A percentile compares a stretch with the other conserved stretches of the same genome.
phyloP scores from a whole-genome alignment of 768 basidiomycete genomes.

The Rhodotorula kratochvilovae region DNA sequence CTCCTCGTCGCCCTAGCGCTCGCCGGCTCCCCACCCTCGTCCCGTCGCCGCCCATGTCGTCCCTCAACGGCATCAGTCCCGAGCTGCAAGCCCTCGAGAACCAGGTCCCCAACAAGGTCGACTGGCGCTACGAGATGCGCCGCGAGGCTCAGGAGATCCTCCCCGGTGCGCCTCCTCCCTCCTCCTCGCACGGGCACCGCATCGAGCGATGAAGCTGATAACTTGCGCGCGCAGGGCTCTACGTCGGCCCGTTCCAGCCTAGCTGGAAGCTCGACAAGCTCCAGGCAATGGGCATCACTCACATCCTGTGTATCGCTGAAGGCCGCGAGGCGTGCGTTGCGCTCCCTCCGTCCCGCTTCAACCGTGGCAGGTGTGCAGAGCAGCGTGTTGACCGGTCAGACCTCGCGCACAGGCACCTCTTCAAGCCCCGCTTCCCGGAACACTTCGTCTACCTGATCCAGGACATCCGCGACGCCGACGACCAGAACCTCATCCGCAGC shows the following conservation, averaged over 20 bases:
- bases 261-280: constrained; percentile 75
- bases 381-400: background rate
- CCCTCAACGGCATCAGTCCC: constrained; percentile 17
- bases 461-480: constrained; percentile 86
- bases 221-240: constrained; percentile 56
- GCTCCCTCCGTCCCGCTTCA: background rate
- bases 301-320: constrained; percentile 59
- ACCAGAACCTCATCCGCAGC: constrained; percentile 85
- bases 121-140: constrained; percentile 82
- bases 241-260: constrained; percentile 80
- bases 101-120: constrained; percentile 26
- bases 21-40: background rate
- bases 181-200: constrained; percentile 44
- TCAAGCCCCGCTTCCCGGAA: constrained; percentile 76
- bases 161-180: constrained; percentile 7
- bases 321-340: constrained; percentile 34
- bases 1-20: too few relatives aligned
- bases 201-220: background rate
- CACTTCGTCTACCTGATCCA: constrained; percentile 71
- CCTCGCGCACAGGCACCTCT: constrained; percentile 58
- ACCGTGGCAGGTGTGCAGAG: too few relatives aligned
- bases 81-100: constrained; percentile 26
- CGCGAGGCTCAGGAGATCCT: constrained; percentile 86
- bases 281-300: constrained; percentile 64
- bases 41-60: background rate